Percentiles rank a stretch among this genome's conserved stretches.
Evolutionary conservation across 345 rosid genomes (phyloP).

Genomic region (Combretum micranthum): DNA sequence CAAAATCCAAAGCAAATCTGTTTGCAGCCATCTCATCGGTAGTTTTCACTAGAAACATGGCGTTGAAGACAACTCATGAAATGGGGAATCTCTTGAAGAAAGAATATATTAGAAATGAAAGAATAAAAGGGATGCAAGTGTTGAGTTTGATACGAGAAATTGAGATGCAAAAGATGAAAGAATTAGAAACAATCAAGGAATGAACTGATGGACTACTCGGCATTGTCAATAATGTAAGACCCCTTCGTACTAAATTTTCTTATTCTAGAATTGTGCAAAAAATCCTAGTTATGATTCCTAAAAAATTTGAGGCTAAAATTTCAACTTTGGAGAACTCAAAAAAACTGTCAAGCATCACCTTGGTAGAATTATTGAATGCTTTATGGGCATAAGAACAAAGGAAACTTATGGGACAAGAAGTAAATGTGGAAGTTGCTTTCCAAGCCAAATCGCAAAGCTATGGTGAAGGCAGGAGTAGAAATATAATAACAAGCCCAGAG

Average conservation of each 20-base stretch:
- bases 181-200: no score
- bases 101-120: no score
- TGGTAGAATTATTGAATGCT: background rate
- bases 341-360: slow-evolving; percentile 2
- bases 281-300: slow-evolving; percentile 3
- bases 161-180: no score
- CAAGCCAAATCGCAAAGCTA: no score
- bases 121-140: slow-evolving; percentile 6
- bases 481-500: no score
- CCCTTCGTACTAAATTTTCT: background rate
- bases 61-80: slow-evolving; percentile 5
- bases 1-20: slow-evolving; percentile 5
- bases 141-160: slow-evolving; percentile 6
- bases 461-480: no score
- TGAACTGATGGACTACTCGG: no score
- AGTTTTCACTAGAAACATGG: slow-evolving; percentile 7
- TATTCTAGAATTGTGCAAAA: slow-evolving; percentile 10
- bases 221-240: slow-evolving; percentile 1
- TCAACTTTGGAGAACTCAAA: slow-evolving; percentile 8
- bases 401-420: no score
- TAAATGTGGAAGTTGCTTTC: no score
- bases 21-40: slow-evolving; percentile 1
- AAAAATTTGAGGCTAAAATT: background rate
- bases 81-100: slow-evolving; percentile 8
- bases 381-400: no score